Evolutionary conservation across 805 yeast genomes (phyloP).

Genomic region (Schizosaccharomyces japonicus): DNA sequence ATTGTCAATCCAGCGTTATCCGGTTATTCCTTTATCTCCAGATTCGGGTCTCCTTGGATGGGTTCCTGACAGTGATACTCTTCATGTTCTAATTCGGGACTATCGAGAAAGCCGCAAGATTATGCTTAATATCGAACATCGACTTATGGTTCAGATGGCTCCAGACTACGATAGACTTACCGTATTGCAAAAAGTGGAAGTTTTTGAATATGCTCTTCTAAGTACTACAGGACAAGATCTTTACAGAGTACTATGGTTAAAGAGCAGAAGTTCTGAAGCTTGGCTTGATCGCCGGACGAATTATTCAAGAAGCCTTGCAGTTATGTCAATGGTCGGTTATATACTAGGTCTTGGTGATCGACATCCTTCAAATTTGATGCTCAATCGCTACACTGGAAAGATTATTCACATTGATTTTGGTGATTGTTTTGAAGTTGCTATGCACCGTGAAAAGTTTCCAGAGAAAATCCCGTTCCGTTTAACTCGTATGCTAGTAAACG

Average conservation of each 20-base stretch:
- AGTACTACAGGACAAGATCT: constrained; percentile 91
- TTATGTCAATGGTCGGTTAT: constrained; percentile 97
- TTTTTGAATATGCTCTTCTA: constrained; percentile 83
- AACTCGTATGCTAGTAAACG: constrained; percentile 89
- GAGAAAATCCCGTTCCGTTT: constrained; percentile 94
- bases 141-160: constrained; percentile 93
- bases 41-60: constrained; percentile 90
- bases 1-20: constrained; percentile 69
- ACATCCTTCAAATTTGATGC: constrained; percentile 90
- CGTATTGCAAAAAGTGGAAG: constrained; percentile 77
- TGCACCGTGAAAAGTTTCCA: constrained; percentile 85
- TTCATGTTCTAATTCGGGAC: constrained; percentile 77
- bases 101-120: constrained; percentile 81
- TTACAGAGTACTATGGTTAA: constrained; percentile 86
- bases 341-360: constrained; percentile 92
- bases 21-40: constrained; percentile 90
- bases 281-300: constrained; percentile 96
- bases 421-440: constrained; percentile 96
- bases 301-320: constrained; percentile 85
- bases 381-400: constrained; percentile 81
- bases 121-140: constrained; percentile 71
- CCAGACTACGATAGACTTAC: constrained; percentile 85
- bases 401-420: constrained; percentile 96
- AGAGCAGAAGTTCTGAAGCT: constrained; percentile 84
- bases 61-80: constrained; percentile 94